Evolutionary conservation across 2,329 filamentous ascomycete species (phyloP).

Genomic region (Cordyceps tenuipes): DNA sequence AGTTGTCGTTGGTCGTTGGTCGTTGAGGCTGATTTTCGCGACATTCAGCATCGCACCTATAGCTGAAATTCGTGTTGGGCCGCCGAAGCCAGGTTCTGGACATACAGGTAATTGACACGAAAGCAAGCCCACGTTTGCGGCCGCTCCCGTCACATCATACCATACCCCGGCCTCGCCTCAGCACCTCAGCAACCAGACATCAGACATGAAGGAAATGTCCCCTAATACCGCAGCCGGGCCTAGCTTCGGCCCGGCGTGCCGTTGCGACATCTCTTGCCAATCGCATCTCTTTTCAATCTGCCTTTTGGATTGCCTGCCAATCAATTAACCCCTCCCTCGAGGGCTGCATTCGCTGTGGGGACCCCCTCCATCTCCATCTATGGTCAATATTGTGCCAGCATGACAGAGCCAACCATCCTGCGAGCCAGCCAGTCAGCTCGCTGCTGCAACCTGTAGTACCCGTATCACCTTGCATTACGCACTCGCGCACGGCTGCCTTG

Average conservation of each 20-base stretch:
- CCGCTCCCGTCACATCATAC: conserved; percentile 8
- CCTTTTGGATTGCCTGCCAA: conserved; percentile 1
- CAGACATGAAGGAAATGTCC: not conserved
- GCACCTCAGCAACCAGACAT: too few species aligned
- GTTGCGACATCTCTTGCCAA: conserved; percentile 1
- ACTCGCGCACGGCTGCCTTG: not conserved
- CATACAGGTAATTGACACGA: conserved; percentile 3
- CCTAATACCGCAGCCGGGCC: not conserved
- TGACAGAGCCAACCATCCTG: not conserved
- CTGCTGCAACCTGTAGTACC: not conserved
- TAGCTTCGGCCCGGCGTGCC: conserved; percentile 10
- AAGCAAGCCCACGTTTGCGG: conserved; percentile 1
- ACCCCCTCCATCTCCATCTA: not conserved
- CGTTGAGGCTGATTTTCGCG: not conserved
- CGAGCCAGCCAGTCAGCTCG: not conserved
- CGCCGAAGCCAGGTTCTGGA: not conserved
- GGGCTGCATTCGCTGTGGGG: conserved; percentile 8
- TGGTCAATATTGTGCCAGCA: conserved; percentile 3
- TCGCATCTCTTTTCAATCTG: conserved; percentile 5
- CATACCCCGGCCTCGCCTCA: not conserved
- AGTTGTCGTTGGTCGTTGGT: not conserved
- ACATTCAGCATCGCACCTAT: not conserved
- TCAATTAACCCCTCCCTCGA: conserved; percentile 3
- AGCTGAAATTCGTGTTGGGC: not conserved
- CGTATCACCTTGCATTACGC: conserved; percentile 7